A percentile compares a stretch with the other conserved stretches of the same genome.
Conservation (phyloP, 306 rosid genomes). For the Rosa chinensis region DNA sequence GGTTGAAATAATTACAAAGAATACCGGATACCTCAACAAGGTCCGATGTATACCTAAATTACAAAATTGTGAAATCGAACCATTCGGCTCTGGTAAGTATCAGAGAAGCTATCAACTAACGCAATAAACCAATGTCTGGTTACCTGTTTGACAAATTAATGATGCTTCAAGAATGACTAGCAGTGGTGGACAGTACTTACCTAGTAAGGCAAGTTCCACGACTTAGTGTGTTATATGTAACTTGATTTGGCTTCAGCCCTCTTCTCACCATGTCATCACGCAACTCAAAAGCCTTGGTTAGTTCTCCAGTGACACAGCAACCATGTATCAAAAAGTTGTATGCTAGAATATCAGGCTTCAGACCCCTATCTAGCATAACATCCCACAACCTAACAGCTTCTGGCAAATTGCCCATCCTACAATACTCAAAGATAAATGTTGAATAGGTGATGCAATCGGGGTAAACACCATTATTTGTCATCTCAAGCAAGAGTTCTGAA, state of each 20-base stretch:
- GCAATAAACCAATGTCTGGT: neutral
- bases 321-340: constrained; percentile 77
- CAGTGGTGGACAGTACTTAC: constrained; percentile 7
- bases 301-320: constrained; percentile 77
- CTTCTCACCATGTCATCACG: constrained; percentile 78
- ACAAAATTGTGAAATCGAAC: constrained; percentile 5
- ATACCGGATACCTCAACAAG: neutral
- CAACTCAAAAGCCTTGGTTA: constrained; percentile 66
- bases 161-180: neutral
- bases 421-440: constrained; percentile 71
- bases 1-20: constrained; percentile 12
- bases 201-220: constrained; percentile 32
- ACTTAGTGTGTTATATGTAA: constrained; percentile 33
- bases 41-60: neutral
- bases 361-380: constrained; percentile 69
- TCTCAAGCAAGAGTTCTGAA: constrained; percentile 54
- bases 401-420: constrained; percentile 62
- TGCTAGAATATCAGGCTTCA: constrained; percentile 74
- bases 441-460: constrained; percentile 89
- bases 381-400: constrained; percentile 76
- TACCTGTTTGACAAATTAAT: neutral
- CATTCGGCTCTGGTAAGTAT: neutral
- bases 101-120: neutral
- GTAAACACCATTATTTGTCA: constrained; percentile 60
- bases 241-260: constrained; percentile 57